phyloP scores from a whole-genome alignment of 345 rosid genomes.

The Anastatica hierochuntica region DNA sequence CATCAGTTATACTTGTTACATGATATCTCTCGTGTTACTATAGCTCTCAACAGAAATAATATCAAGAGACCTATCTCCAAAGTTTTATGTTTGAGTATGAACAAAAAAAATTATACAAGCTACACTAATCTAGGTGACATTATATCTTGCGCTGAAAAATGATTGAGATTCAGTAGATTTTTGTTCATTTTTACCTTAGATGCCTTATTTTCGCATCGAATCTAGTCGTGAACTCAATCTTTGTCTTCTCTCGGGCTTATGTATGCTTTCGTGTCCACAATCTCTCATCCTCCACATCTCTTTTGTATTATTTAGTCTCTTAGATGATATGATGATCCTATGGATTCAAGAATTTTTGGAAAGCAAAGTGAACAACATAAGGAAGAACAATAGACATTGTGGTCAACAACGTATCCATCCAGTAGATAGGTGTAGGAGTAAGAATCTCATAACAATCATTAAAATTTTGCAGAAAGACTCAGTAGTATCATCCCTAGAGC shows the following conservation, averaged over 20 bases:
- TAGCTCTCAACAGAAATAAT: too few species aligned
- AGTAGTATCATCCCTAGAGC: constrained; percentile 62
- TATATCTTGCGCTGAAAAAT: constrained; percentile 26
- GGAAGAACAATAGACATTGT: constrained; percentile 54
- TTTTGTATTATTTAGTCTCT: constrained; percentile 75
- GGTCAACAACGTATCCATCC: constrained; percentile 62
- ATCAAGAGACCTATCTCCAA: too few species aligned
- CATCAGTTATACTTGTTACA: too few species aligned
- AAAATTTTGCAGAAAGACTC: constrained; percentile 42
- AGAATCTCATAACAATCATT: constrained; percentile 69
- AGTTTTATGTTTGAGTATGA: too few species aligned
- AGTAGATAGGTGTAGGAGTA: constrained; percentile 68
- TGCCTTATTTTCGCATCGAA: constrained; percentile 91
- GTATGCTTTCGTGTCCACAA: constrained; percentile 90
- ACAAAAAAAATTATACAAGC: too few species aligned
- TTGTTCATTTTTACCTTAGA: constrained; percentile 57
- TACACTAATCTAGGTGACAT: constrained; percentile 32
- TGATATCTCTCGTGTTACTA: too few species aligned
- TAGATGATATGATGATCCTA: constrained; percentile 94
- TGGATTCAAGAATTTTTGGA: constrained; percentile 70
- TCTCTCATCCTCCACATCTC: constrained; percentile 60
- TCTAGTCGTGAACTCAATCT: constrained; percentile 87
- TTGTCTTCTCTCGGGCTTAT: constrained; percentile 81
- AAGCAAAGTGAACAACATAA: constrained; percentile 52
- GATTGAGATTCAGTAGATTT: constrained; percentile 35